Evolutionary conservation across 2,329 filamentous ascomycete genomes (phyloP).

Genomic region (Colletotrichum sublineola): DNA sequence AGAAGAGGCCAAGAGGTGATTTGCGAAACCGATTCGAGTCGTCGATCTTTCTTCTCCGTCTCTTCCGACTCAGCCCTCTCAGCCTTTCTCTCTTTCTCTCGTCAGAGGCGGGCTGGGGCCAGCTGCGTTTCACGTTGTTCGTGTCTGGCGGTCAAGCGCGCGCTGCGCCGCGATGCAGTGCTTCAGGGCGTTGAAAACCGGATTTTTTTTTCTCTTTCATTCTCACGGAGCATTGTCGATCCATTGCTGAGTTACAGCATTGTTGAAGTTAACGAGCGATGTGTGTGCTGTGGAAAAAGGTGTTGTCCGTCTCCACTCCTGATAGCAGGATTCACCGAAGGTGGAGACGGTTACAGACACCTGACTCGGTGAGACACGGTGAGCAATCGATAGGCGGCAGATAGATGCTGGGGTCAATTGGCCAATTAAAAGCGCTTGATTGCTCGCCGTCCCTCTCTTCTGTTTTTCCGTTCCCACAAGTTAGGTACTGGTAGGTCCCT

Average conservation of each 20-base stretch:
- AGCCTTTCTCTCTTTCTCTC: neutral
- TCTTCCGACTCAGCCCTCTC: neutral
- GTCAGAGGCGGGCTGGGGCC: constrained; percentile 1
- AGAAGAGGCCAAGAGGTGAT: neutral
- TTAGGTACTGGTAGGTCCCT: no score
- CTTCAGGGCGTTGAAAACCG: neutral
- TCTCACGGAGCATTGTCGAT: no score
- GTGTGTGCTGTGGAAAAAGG: neutral
- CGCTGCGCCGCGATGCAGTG: neutral
- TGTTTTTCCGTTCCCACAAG: neutral
- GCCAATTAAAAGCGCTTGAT: neutral
- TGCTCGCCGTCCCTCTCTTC: neutral
- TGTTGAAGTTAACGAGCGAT: neutral
- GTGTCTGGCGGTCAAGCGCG: neutral
- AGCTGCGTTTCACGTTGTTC: constrained; percentile 8
- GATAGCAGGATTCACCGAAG: neutral
- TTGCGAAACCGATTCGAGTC: neutral
- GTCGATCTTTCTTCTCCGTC: neutral
- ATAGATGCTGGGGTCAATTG: neutral
- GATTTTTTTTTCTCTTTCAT: no score
- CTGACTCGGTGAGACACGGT: neutral
- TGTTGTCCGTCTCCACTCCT: no score
- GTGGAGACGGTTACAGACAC: neutral
- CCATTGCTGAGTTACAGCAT: neutral
- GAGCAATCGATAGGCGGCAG: neutral